phyloP scores from a whole-genome alignment of 768 basidiomycete species.

The Hygrophorus pudorinus region DNA sequence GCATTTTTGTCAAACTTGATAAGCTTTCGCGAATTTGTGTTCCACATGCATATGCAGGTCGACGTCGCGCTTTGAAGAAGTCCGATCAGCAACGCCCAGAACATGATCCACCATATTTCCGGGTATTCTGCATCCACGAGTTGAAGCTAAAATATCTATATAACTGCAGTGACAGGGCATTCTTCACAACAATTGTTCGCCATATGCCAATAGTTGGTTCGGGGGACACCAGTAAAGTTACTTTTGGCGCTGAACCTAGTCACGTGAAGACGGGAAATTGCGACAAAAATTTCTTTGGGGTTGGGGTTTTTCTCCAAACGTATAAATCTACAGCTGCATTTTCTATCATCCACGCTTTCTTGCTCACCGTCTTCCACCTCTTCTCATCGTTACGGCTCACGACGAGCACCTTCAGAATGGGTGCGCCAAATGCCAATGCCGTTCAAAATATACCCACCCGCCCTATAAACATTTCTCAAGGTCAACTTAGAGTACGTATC shows the following conservation, averaged over 20 bases:
- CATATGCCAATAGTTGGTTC: no score
- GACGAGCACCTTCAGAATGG: neutral
- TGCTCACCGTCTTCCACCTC: neutral
- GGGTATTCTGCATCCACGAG: no score
- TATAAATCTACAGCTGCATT: neutral
- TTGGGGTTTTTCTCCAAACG: neutral
- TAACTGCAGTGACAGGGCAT: no score
- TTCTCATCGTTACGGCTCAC: neutral
- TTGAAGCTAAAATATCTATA: no score
- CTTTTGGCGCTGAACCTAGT: neutral
- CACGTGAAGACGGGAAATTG: neutral
- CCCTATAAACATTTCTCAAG: constrained; percentile 37
- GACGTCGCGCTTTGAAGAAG: no score
- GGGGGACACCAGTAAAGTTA: no score
- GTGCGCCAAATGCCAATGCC: constrained; percentile 23
- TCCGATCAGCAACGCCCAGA: no score
- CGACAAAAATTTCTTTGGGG: constrained; percentile 1
- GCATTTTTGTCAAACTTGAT: no score
- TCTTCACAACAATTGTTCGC: no score
- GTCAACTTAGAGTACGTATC: constrained; percentile 41
- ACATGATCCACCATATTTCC: no score
- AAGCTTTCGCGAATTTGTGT: no score
- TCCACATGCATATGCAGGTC: no score
- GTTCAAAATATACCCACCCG: constrained; percentile 31
- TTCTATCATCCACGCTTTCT: neutral